These are phyloP conservation scores for Colletotrichum tropicicola DNA, from an alignment of 2,329 filamentous ascomycete species.

Conservation along the genomic window DNA sequence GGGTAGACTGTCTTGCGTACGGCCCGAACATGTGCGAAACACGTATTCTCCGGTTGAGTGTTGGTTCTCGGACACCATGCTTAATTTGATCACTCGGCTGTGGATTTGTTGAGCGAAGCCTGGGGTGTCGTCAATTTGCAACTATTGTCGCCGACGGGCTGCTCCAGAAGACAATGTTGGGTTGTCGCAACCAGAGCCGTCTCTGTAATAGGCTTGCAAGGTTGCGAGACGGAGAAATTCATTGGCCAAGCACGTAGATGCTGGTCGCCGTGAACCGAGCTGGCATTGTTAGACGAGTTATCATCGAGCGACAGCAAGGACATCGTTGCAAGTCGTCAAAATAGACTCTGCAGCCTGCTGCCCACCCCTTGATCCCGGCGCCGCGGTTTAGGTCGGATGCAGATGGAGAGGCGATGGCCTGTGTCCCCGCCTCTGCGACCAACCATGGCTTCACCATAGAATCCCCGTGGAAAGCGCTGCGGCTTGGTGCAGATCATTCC, in stretches of 20 bases:
- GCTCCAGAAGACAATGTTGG: too few species aligned
- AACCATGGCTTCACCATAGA: conserved; percentile 9
- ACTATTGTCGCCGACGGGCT: too few species aligned
- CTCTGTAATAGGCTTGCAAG: not conserved
- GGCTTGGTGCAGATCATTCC: conserved; percentile 31
- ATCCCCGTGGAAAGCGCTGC: conserved; percentile 8
- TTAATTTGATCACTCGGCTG: too few species aligned
- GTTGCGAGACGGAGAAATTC: not conserved
- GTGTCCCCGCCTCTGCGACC: conserved; percentile 9
- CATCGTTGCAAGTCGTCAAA: conserved; percentile 29
- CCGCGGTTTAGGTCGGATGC: conserved; percentile 31
- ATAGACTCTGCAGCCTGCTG: conserved; percentile 27
- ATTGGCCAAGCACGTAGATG: not conserved
- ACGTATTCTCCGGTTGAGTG: not conserved
- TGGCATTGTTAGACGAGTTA: not conserved
- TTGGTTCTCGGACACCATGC: too few species aligned
- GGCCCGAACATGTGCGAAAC: not conserved
- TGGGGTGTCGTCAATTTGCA: too few species aligned
- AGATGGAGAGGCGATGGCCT: conserved; percentile 12
- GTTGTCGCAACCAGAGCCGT: not conserved
- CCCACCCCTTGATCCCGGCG: conserved; percentile 29
- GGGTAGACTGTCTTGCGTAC: not conserved
- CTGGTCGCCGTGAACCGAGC: not conserved
- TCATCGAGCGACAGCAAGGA: not conserved
- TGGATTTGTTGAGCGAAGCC: too few species aligned